These are phyloP conservation scores for Hymenoscyphus salicellus DNA, from an alignment of 2,329 filamentous ascomycete genomes.

Conservation along the genomic window DNA sequence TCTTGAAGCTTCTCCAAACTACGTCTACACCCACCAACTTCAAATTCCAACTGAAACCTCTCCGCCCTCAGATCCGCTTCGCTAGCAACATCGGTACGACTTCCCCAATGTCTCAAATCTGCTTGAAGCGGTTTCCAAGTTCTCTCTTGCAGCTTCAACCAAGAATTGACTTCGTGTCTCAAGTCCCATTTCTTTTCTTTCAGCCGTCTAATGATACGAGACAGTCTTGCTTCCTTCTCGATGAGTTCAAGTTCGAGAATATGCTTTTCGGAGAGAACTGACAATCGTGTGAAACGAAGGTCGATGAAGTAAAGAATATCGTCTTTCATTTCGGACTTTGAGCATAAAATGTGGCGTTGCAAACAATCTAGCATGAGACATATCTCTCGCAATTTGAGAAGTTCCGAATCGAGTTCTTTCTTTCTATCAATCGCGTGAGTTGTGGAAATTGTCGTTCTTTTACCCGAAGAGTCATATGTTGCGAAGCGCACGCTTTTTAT, in stretches of 20 bases:
- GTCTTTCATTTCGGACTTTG: background rate
- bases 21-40: background rate
- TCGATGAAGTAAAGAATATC: background rate
- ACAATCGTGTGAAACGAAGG: background rate
- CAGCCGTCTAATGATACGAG: background rate
- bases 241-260: background rate
- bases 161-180: background rate
- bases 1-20: background rate
- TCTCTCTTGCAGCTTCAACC: background rate
- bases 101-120: background rate
- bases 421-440: background rate
- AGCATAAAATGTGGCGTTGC: background rate
- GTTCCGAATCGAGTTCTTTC: background rate
- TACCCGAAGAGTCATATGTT: background rate
- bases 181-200: background rate
- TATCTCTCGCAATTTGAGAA: background rate
- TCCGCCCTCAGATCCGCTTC: background rate
- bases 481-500: background rate
- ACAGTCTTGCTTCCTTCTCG: background rate
- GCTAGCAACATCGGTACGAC: background rate
- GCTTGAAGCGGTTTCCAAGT: background rate
- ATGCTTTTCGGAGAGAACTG: background rate
- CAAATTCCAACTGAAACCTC: background rate
- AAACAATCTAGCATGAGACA: background rate
- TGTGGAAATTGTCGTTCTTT: background rate